phyloP scores from a whole-genome alignment of 2,329 filamentous ascomycete genomes.

The Fusarium sp. region DNA sequence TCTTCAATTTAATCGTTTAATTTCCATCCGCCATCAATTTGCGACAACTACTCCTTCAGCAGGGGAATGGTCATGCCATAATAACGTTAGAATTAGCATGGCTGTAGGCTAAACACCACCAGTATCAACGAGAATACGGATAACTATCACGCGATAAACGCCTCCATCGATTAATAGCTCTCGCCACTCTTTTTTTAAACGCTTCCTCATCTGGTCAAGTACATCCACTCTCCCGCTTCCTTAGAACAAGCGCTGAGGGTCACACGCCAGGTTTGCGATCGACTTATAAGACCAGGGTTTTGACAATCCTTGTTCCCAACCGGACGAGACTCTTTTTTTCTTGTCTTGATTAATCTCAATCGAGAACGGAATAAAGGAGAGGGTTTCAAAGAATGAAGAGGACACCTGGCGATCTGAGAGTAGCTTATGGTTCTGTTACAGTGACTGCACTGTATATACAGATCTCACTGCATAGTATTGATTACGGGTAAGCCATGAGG shows the following conservation, averaged over 20 bases:
- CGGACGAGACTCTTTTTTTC: not conserved
- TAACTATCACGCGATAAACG: constrained; percentile 23
- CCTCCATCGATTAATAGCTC: not conserved
- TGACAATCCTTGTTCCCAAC: constrained; percentile 27
- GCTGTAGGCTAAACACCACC: not conserved
- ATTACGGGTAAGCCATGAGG: constrained; percentile 35
- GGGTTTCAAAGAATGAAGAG: constrained; percentile 17
- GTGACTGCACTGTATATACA: constrained; percentile 11
- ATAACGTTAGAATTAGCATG: not conserved
- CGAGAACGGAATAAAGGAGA: not conserved
- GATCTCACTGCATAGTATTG: constrained; percentile 35
- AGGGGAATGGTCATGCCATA: constrained; percentile 14
- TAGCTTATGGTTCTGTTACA: constrained; percentile 3
- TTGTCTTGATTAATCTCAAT: not conserved
- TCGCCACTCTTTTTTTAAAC: constrained; percentile 32
- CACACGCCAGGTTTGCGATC: constrained; percentile 35
- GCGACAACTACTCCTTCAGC: constrained; percentile 9
- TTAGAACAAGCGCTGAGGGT: constrained; percentile 39
- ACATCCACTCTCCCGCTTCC: constrained; percentile 34
- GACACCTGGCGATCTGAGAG: constrained; percentile 19
- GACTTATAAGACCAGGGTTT: constrained; percentile 32
- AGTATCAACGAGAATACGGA: not conserved
- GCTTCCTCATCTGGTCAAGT: constrained; percentile 40
- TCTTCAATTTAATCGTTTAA: constrained; percentile 24
- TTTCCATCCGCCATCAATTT: constrained; percentile 19